These are phyloP conservation scores for Stagonosporopsis cucurbitacearum DNA, from an alignment of 2,329 filamentous ascomycete species.

Conservation along the genomic window DNA sequence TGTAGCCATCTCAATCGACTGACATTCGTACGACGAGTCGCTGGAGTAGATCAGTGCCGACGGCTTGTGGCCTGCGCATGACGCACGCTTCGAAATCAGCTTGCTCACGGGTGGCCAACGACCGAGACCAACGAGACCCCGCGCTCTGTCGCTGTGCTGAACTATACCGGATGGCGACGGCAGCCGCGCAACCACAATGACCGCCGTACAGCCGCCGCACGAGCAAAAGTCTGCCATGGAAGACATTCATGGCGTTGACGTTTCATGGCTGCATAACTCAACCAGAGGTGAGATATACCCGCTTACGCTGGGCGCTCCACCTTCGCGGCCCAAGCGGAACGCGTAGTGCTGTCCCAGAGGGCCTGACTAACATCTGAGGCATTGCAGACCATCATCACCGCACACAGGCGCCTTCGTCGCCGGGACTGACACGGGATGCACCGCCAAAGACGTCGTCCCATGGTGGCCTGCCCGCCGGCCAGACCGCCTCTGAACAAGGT, in stretches of 20 bases:
- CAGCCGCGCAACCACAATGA: slow-evolving; percentile 29
- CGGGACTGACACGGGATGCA: slow-evolving; percentile 42
- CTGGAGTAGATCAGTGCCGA: slow-evolving; percentile 3
- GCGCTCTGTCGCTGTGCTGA: slow-evolving; percentile 22
- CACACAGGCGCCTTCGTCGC: slow-evolving; percentile 46
- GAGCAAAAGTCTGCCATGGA: slow-evolving; percentile 65
- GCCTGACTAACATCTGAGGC: slow-evolving; percentile 25
- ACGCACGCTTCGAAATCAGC: slow-evolving; percentile 29
- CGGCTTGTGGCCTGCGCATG: slow-evolving; percentile 12
- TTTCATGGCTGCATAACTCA: slow-evolving; percentile 88
- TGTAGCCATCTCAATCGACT: slow-evolving; percentile 14
- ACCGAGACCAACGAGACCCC: slow-evolving; percentile 29
- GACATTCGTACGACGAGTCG: slow-evolving; percentile 19
- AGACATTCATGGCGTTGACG: slow-evolving; percentile 80
- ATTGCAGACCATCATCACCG: slow-evolving; percentile 46
- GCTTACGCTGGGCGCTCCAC: slow-evolving; percentile 34
- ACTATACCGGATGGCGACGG: slow-evolving; percentile 36
- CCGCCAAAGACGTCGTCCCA: slow-evolving; percentile 47
- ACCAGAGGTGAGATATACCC: slow-evolving; percentile 71
- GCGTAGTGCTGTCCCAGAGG: slow-evolving; percentile 16
- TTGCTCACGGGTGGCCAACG: slow-evolving; percentile 15
- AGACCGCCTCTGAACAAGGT: slow-evolving; percentile 10
- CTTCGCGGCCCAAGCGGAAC: slow-evolving; percentile 25
- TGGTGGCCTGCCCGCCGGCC: slow-evolving; percentile 27
- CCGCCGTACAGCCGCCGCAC: slow-evolving; percentile 28